phyloP scores from a whole-genome alignment of 1,284 basidiomycete species.

The Pterulicium gracile region DNA sequence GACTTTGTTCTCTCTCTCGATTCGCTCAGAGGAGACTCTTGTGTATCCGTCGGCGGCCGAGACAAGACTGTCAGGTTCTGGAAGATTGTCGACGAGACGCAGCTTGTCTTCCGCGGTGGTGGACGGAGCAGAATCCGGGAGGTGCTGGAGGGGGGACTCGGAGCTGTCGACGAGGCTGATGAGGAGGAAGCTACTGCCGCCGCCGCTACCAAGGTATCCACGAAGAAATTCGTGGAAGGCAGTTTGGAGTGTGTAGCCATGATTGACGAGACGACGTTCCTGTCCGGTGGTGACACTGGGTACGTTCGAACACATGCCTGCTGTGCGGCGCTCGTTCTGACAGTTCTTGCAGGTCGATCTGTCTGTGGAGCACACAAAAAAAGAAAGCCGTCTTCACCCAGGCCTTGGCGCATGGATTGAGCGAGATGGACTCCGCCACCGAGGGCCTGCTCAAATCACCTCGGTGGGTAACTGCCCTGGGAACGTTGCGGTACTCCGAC shows the following conservation, averaged over 20 bases:
- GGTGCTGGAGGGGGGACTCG: slow-evolving; percentile 69
- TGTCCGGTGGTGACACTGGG: slow-evolving; percentile 96
- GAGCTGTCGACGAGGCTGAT: slow-evolving; percentile 44
- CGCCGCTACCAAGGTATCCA: slow-evolving; percentile 26
- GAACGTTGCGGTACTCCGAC: slow-evolving; percentile 80
- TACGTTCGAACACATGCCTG: slow-evolving; percentile 37
- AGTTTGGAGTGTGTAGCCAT: slow-evolving; percentile 88
- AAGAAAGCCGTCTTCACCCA: slow-evolving; percentile 92
- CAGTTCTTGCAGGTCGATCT: slow-evolving; percentile 56
- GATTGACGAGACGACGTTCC: slow-evolving; percentile 88
- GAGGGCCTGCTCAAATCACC: slow-evolving; percentile 72
- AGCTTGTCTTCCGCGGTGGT: slow-evolving; percentile 93
- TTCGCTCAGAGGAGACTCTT: slow-evolving; percentile 74
- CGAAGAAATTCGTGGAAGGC: slow-evolving; percentile 72
- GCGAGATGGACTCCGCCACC: slow-evolving; percentile 56
- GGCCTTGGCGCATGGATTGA: slow-evolving; percentile 79
- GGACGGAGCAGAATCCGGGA: slow-evolving; percentile 71
- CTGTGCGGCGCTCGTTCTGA: slow-evolving; percentile 7
- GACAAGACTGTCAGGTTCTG: slow-evolving; percentile 92
- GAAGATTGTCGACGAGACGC: slow-evolving; percentile 95
- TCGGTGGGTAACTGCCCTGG: slow-evolving; percentile 85
- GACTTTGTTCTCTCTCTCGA: slow-evolving; percentile 77
- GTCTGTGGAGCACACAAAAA: slow-evolving; percentile 87
- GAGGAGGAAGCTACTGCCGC: slow-evolving; percentile 22
- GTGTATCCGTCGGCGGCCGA: slow-evolving; percentile 80